Percentiles rank a stretch among this genome's conserved stretches.
These are phyloP conservation scores for Bullera alba DNA, from an alignment of 768 basidiomycete species.

Conservation along the genomic window DNA sequence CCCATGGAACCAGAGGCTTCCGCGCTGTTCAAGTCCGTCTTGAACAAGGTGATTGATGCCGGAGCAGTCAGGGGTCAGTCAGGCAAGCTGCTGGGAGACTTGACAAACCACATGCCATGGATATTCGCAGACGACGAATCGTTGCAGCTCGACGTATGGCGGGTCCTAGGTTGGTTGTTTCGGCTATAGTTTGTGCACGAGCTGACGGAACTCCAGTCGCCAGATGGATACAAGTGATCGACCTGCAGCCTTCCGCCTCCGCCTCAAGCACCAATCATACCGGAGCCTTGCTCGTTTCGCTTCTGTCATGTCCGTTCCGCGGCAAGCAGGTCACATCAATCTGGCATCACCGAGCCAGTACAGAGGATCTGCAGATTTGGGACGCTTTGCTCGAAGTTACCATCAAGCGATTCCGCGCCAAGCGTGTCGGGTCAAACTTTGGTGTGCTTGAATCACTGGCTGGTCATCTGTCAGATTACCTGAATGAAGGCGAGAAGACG, in stretches of 20 bases:
- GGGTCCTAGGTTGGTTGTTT: constrained; percentile 16
- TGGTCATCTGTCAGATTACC: constrained; percentile 25
- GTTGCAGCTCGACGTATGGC: constrained; percentile 31
- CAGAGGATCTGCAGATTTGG: constrained; percentile 26
- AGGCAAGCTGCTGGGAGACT: constrained; percentile 33
- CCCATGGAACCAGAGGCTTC: background rate
- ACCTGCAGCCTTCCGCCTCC: constrained; percentile 20
- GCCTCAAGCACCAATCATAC: constrained; percentile 31
- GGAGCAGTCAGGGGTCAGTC: constrained; percentile 12
- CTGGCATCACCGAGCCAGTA: constrained; percentile 23
- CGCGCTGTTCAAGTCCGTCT: constrained; percentile 2
- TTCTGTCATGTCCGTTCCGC: constrained; percentile 35
- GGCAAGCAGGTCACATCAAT: constrained; percentile 15
- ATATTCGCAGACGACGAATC: constrained; percentile 24
- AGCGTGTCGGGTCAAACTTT: constrained; percentile 28
- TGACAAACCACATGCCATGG: constrained; percentile 33
- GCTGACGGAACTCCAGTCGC: constrained; percentile 2
- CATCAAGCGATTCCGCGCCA: constrained; percentile 29
- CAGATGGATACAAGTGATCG: constrained; percentile 23
- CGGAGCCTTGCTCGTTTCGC: constrained; percentile 29
- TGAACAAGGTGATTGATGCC: constrained; percentile 8
- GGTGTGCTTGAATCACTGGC: constrained; percentile 34
- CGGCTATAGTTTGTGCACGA: background rate
- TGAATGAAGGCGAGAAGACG: constrained; percentile 18
- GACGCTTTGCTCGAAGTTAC: constrained; percentile 20